These are phyloP conservation scores for Coemansia sp. DNA, from an alignment of 192 early-diverging fungal species.

Conservation along the genomic window DNA sequence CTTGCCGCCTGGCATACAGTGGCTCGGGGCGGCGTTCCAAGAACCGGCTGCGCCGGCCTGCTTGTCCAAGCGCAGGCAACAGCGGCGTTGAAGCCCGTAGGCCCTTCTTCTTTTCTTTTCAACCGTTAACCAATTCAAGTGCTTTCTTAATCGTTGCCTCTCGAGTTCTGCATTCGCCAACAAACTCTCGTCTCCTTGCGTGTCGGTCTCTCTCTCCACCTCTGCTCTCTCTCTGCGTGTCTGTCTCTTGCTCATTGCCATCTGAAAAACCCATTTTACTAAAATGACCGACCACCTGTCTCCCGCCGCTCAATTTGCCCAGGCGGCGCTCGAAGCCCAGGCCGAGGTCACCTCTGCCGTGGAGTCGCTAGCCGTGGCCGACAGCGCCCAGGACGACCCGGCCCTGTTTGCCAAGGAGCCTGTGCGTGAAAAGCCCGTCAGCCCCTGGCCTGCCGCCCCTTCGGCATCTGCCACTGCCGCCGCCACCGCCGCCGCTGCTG, in stretches of 20 bases:
- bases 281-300: constrained; percentile 33
- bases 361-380: not conserved
- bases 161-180: not conserved
- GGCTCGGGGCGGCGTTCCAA: too few relatives aligned
- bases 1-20: too few relatives aligned
- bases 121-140: too few relatives aligned
- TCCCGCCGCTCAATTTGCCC: constrained; percentile 45
- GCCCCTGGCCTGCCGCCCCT: constrained; percentile 3
- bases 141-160: too few relatives aligned
- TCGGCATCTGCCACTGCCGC: not conserved
- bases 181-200: not conserved
- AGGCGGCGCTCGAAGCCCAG: not conserved
- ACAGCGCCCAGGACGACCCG: not conserved
- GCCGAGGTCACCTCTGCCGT: not conserved
- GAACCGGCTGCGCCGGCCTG: too few relatives aligned
- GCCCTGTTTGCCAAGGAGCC: not conserved
- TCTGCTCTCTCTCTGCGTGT: too few relatives aligned
- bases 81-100: too few relatives aligned
- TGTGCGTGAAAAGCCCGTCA: not conserved
- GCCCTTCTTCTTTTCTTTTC: too few relatives aligned
- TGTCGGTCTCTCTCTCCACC: constrained; percentile 1
- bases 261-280: not conserved
- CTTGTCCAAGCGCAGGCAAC: too few relatives aligned
- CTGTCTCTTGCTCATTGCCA: not conserved
- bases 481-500: not conserved